phyloP scores from a whole-genome alignment of 164 flowering plant species.

The Vitis riparia region DNA sequence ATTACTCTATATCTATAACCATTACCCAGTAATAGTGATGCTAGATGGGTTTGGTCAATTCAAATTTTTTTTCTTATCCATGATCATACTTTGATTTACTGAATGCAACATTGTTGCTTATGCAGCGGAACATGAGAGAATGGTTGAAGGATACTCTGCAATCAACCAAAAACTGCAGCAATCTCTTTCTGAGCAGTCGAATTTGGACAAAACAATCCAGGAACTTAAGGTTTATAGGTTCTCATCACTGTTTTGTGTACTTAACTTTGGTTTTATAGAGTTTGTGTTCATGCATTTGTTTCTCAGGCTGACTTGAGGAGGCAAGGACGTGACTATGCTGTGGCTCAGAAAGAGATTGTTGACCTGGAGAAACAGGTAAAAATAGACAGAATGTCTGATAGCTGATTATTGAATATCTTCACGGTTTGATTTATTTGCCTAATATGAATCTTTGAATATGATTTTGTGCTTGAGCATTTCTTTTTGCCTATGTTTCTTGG shows the following conservation, averaged over 20 bases:
- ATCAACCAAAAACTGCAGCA: slow-evolving; percentile 73
- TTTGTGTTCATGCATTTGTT: slow-evolving; percentile 4
- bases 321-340: slow-evolving; percentile 64
- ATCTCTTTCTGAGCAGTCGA: slow-evolving; percentile 59
- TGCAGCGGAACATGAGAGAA: slow-evolving; percentile 83
- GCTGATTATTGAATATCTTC: neutral
- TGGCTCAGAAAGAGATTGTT: slow-evolving; percentile 65
- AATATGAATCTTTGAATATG: too few species aligned
- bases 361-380: slow-evolving; percentile 88
- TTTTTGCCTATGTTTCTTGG: too few species aligned
- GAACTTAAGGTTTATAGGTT: slow-evolving; percentile 56
- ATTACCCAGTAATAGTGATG: neutral
- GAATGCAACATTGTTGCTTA: neutral
- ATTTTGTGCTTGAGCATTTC: too few species aligned
- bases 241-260: neutral
- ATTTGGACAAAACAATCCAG: slow-evolving; percentile 51
- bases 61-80: neutral
- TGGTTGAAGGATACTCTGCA: slow-evolving; percentile 73
- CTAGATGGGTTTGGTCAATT: neutral
- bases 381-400: neutral
- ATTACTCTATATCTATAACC: too few species aligned
- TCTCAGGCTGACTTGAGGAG: slow-evolving; percentile 74
- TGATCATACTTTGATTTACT: neutral
- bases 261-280: neutral
- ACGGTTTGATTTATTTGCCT: neutral